phyloP scores from a whole-genome alignment of 2,329 filamentous ascomycete species.

The Paecilomyces niveus region DNA sequence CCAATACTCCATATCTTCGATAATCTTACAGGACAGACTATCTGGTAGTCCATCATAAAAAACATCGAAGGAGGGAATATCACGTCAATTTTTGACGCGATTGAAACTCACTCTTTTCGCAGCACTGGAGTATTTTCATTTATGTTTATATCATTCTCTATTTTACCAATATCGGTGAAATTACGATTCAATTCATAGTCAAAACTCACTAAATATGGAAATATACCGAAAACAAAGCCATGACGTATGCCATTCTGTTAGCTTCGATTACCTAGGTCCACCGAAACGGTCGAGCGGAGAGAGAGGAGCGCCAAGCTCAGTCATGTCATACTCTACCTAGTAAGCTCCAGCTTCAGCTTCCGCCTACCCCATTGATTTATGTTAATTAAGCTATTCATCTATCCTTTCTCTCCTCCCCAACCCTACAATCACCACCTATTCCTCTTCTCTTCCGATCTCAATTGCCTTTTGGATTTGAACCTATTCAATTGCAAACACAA shows the following conservation, averaged over 20 bases:
- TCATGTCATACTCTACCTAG: neutral
- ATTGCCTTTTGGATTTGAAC: neutral
- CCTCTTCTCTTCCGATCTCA: too few species aligned
- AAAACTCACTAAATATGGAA: neutral
- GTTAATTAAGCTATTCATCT: neutral
- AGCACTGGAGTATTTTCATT: too few species aligned
- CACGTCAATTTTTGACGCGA: too few species aligned
- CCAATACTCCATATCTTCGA: too few species aligned
- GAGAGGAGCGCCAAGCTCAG: neutral
- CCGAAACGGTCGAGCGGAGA: neutral
- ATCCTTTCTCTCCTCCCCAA: neutral
- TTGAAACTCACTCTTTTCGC: too few species aligned
- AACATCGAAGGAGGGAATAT: too few species aligned
- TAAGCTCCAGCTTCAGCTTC: neutral
- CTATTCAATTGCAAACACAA: constrained; percentile 8
- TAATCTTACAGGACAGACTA: too few species aligned
- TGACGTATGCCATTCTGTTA: neutral
- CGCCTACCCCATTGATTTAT: neutral
- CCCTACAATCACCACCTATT: neutral
- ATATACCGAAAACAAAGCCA: neutral
- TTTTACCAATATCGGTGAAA: too few species aligned
- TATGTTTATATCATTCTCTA: too few species aligned
- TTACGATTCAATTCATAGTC: too few species aligned
- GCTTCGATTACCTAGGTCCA: neutral
- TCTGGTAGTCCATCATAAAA: too few species aligned